phyloP scores from a whole-genome alignment of 805 yeast genomes.

The Candida montana region DNA sequence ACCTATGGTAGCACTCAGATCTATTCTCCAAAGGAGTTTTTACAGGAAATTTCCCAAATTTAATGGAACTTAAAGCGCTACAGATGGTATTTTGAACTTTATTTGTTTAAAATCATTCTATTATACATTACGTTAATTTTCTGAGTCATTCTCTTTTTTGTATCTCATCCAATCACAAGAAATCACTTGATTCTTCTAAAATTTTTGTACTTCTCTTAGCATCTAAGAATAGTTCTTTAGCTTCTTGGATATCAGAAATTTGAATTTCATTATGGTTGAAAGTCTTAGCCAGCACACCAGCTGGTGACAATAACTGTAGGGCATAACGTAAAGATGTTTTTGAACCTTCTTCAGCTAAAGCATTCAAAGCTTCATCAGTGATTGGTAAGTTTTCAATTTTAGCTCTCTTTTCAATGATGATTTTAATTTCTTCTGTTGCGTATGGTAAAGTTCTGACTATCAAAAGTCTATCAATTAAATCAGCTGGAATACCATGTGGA shows the following conservation, averaged over 20 bases:
- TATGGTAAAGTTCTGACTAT: conserved; percentile 93
- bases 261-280: conserved; percentile 65
- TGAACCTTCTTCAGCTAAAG: conserved; percentile 68
- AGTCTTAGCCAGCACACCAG: conserved; percentile 75
- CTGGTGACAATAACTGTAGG: conserved; percentile 84
- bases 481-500: conserved; percentile 97
- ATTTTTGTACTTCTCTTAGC: conserved; percentile 75
- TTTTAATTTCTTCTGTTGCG: conserved; percentile 70
- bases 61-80: not conserved
- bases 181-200: conserved; percentile 35
- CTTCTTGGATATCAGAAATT: conserved; percentile 74
- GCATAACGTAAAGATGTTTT: conserved; percentile 86
- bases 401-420: conserved; percentile 80
- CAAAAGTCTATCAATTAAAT: conserved; percentile 83
- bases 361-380: conserved; percentile 62
- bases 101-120: conserved; percentile 1
- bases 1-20: conserved; percentile 86
- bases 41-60: conserved; percentile 46
- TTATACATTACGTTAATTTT: conserved; percentile 4
- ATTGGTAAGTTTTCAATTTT: conserved; percentile 68
- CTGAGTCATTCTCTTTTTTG: not conserved
- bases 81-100: not conserved
- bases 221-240: conserved; percentile 78
- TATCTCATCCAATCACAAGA: conserved; percentile 20
- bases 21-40: conserved; percentile 61